Percentiles rank a stretch among this genome's conserved stretches.
Conservation (phyloP, 768 basidiomycete species). For the Lactarius pseudohatsudake region DNA sequence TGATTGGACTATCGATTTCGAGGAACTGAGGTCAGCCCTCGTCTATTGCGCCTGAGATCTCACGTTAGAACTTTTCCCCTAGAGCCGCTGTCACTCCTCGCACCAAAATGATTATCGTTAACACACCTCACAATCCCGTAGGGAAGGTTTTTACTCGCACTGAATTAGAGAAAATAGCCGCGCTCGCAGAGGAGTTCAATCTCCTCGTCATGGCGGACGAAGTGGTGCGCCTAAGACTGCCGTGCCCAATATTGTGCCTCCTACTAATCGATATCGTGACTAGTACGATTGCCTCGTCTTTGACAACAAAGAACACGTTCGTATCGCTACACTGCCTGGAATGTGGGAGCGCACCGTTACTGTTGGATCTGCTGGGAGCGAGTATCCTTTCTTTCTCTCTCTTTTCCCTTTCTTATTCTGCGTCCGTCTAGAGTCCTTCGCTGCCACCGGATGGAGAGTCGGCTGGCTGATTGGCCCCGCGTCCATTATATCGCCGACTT, state of each 20-base stretch:
- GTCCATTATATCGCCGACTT: slow-evolving; percentile 78
- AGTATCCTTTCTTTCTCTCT: slow-evolving; percentile 25
- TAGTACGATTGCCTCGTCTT: slow-evolving; percentile 95
- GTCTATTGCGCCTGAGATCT: background rate
- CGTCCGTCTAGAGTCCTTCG: slow-evolving; percentile 74
- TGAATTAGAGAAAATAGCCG: slow-evolving; percentile 85
- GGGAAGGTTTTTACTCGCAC: slow-evolving; percentile 89
- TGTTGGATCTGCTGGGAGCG: slow-evolving; percentile 93
- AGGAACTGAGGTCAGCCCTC: slow-evolving; percentile 72
- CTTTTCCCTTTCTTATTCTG: slow-evolving; percentile 4
- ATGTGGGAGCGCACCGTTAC: slow-evolving; percentile 99
- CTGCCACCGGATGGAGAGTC: slow-evolving; percentile 95
- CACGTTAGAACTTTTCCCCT: slow-evolving; percentile 15
- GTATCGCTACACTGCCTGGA: slow-evolving; percentile 91
- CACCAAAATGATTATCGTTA: slow-evolving; percentile 93
- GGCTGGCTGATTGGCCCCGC: slow-evolving; percentile 93
- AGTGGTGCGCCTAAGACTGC: slow-evolving; percentile 63
- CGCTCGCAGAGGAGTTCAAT: slow-evolving; percentile 87
- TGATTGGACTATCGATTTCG: slow-evolving; percentile 90
- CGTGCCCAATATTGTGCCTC: background rate
- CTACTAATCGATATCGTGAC: background rate
- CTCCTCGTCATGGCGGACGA: slow-evolving; percentile 93
- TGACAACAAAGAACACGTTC: slow-evolving; percentile 83
- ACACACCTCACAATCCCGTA: slow-evolving; percentile 98
- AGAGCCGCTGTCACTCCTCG: slow-evolving; percentile 83